Evolutionary conservation across 345 rosid species (phyloP), one percentile per base, ranked within the genome.

Genomic region (Euphorbia pulcherrima): DNA sequence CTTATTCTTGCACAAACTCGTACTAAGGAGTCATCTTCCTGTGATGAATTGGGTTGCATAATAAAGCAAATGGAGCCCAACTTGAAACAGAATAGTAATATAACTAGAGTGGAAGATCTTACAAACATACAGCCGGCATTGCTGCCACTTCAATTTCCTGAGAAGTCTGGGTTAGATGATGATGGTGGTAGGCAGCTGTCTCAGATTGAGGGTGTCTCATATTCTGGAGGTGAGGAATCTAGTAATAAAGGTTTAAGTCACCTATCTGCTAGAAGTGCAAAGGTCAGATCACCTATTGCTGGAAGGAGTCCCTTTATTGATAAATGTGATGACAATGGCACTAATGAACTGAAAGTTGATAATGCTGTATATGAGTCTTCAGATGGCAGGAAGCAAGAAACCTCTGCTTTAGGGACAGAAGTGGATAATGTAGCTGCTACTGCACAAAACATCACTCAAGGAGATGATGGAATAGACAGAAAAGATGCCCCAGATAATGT

Each of bases 1-100:
- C 78, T 66, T 13, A 68, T 78, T 76, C 87, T 80, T 20, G 77
- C 58, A 65, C 83, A 87, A 68, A 44, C 65, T 77, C 75, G 67
- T 71, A 71, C 60, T 68, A 85, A 77, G 79, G 88, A 75, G 54
- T 80, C 90, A 59, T 87, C 81, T 70, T 80, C 84, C 72, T 85
- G 81, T 82, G 89, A 87, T 82, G 97, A 81, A 75, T 81, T 87
- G 75, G 86, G 86, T 75, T 85, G 85, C 73, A 73, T 89, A 50
- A 76, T 84, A 74, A 84, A 85, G 75, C 81, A 79, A 72, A 85
- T 90, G 94, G 96, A 95, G 70, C 81, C 88, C 72, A 77, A 60
- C 79, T 74, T 78, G 79, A 84, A 82, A 64, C 78, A 53, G 67
- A 77, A 60, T 73, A 79, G 69, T 74, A 60, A 40, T 57, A 68